Percentiles rank a stretch among this genome's conserved stretches.
Evolutionary conservation across 192 early-diverging fungal species (phyloP).

Genomic region (Coemansia sp.): DNA sequence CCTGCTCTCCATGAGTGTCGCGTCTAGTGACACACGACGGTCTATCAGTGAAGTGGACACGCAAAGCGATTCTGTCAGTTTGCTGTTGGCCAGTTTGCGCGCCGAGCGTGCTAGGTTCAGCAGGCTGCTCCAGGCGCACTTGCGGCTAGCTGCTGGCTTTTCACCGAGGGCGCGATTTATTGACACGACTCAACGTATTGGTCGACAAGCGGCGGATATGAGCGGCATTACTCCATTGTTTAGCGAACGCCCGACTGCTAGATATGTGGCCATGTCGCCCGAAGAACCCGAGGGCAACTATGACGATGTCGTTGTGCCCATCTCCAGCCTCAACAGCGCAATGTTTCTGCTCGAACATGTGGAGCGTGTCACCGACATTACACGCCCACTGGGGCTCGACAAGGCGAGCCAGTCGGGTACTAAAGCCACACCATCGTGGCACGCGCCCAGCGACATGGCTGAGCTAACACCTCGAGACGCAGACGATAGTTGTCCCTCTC

Average conservation of each 20-base stretch:
- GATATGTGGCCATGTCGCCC: background rate
- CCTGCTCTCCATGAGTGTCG: constrained; percentile 12
- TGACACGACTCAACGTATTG: background rate
- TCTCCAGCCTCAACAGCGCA: constrained; percentile 24
- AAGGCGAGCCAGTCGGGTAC: background rate
- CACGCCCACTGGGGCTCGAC: constrained; percentile 9
- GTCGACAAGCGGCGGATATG: background rate
- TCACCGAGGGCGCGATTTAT: constrained; percentile 1
- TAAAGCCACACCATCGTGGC: constrained; percentile 18
- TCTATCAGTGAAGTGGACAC: background rate
- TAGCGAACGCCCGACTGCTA: background rate
- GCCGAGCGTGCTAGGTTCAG: constrained; percentile 39
- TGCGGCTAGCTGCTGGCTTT: constrained; percentile 27
- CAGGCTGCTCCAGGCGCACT: constrained; percentile 32
- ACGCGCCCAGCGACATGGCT: constrained; percentile 14
- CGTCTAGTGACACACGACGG: background rate
- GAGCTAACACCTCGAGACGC: background rate
- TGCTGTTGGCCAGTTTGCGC: constrained; percentile 19
- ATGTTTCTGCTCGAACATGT: constrained; percentile 34
- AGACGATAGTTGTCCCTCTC: background rate
- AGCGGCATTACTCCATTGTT: constrained; percentile 1
- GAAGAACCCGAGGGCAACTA: constrained; percentile 23
- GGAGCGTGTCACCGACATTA: constrained; percentile 25
- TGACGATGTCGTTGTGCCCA: constrained; percentile 30
- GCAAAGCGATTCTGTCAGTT: constrained; percentile 1